A percentile compares a stretch with the other conserved stretches of the same genome.
These are phyloP conservation scores for Paxillus rubicundulus DNA, from an alignment of 768 basidiomycete genomes.

Conservation along the genomic window DNA sequence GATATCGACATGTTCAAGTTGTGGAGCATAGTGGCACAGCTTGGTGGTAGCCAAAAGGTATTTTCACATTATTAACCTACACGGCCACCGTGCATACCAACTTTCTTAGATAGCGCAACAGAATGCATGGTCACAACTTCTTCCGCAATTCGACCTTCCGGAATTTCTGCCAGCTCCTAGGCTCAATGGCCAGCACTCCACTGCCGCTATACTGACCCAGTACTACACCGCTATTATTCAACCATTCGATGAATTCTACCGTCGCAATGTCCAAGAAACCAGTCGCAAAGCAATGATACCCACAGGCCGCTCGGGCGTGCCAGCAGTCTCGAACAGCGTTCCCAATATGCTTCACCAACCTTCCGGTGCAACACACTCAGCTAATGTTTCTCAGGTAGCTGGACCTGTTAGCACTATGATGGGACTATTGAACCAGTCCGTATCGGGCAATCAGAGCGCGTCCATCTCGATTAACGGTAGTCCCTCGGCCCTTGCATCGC, in stretches of 20 bases:
- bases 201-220: slow-evolving; percentile 50
- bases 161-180: slow-evolving; percentile 50
- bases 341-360: slow-evolving; percentile 18
- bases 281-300: slow-evolving; percentile 53
- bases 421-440: slow-evolving; percentile 25
- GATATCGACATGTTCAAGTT: slow-evolving; percentile 77
- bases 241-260: slow-evolving; percentile 73
- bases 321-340: slow-evolving; percentile 12
- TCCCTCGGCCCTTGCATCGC: slow-evolving; percentile 23
- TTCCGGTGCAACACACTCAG: slow-evolving; percentile 9
- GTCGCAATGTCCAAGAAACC: slow-evolving; percentile 57
- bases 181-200: slow-evolving; percentile 46
- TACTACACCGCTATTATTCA: slow-evolving; percentile 62
- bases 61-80: slow-evolving; percentile 24
- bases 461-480: slow-evolving; percentile 22
- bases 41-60: slow-evolving; percentile 65
- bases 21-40: slow-evolving; percentile 58
- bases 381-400: slow-evolving; percentile 19
- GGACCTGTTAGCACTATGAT: slow-evolving; percentile 22
- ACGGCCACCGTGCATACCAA: slow-evolving; percentile 9
- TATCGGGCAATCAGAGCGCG: slow-evolving; percentile 17
- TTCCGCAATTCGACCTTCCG: slow-evolving; percentile 58
- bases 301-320: slow-evolving; percentile 33
- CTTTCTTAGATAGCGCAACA: slow-evolving; percentile 44
- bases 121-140: slow-evolving; percentile 55